Evolutionary conservation across 148 eudicot genomes (phyloP).

Genomic region (Rhododendron ferrugineum): DNA sequence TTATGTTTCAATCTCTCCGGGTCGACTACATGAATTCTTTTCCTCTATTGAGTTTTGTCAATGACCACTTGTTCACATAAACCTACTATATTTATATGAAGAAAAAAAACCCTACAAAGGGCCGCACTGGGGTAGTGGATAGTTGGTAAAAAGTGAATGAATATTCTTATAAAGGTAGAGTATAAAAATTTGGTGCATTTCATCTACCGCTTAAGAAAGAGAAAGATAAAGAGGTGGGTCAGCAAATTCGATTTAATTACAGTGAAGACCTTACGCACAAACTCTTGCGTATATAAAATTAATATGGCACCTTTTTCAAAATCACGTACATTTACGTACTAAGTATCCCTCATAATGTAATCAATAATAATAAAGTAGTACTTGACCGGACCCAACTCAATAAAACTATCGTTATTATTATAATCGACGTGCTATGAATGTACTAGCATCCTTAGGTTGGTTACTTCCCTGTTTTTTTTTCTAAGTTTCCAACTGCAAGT

Average conservation of each 20-base stretch:
- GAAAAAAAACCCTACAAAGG: not conserved
- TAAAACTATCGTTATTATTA: no score
- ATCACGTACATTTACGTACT: not conserved
- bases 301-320: not conserved
- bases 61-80: no score
- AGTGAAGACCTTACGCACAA: not conserved
- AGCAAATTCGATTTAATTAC: not conserved
- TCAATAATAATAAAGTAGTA: no score
- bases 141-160: not conserved
- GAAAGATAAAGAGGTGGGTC: not conserved
- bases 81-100: no score
- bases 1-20: no score
- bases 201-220: not conserved
- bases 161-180: not conserved
- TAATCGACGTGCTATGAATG: not conserved
- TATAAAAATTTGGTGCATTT: not conserved
- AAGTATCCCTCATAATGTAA: not conserved
- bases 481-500: not conserved
- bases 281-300: not conserved
- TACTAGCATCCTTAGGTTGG: no score
- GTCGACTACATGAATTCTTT: no score
- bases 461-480: no score
- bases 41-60: no score
- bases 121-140: not conserved
- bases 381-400: not conserved